Conservation (phyloP, 1,139 yeast species). For the Candida sp. region DNA sequence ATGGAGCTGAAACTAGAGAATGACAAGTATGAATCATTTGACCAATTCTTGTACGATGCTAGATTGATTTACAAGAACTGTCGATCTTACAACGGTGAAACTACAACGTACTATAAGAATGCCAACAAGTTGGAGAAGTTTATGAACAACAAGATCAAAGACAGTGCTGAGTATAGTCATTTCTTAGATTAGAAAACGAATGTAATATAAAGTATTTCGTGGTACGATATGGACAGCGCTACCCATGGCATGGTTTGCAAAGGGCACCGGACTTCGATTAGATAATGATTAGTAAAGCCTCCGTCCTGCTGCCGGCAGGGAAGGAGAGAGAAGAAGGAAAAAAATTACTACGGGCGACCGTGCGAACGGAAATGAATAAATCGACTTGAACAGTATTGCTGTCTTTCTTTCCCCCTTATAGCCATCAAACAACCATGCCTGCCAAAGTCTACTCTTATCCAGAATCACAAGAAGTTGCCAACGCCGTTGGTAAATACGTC, state of each 20-base stretch:
- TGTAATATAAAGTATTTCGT: not conserved
- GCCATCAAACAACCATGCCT: slow-evolving; percentile 21
- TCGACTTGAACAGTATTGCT: not conserved
- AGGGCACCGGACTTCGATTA: not conserved
- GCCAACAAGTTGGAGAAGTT: slow-evolving; percentile 94
- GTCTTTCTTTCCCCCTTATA: not conserved
- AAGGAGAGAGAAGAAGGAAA: not conserved
- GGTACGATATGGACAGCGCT: not conserved
- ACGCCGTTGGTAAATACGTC: slow-evolving; percentile 59
- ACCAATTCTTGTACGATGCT: slow-evolving; percentile 90
- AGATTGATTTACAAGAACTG: slow-evolving; percentile 89
- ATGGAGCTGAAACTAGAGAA: slow-evolving; percentile 95
- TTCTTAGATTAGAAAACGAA: slow-evolving; percentile 28
- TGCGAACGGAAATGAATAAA: not conserved
- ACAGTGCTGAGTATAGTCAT: slow-evolving; percentile 72
- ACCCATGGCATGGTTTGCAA: not conserved
- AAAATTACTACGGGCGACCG: not conserved
- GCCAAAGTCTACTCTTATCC: slow-evolving; percentile 53
- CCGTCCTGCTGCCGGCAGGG: not conserved
- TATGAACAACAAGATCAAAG: slow-evolving; percentile 79
- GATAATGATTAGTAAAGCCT: slow-evolving; percentile 1
- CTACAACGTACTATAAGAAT: slow-evolving; percentile 87
- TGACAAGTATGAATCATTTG: slow-evolving; percentile 90
- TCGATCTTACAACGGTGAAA: slow-evolving; percentile 85
- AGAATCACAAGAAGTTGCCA: slow-evolving; percentile 61